Evolutionary conservation across 495 filamentous ascomycete species (phyloP).

Genomic region (Neurospora sp.): DNA sequence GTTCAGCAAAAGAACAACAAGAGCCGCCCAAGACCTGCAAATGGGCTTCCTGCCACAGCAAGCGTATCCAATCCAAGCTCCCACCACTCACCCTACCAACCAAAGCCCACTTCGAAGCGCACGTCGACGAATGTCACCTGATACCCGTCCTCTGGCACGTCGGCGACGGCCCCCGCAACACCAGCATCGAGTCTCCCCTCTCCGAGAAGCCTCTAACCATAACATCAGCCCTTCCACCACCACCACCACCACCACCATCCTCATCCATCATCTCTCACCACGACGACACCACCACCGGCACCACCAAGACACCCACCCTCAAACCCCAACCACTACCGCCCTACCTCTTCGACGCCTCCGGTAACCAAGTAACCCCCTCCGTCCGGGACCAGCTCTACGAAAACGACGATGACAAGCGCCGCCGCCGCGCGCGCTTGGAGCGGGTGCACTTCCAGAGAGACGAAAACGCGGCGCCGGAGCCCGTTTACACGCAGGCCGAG

Average conservation of each 20-base stretch:
- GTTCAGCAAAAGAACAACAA: background rate
- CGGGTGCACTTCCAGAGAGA: slow-evolving; percentile 18
- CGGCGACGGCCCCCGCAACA: slow-evolving; percentile 50
- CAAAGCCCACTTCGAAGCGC: slow-evolving; percentile 41
- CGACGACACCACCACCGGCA: background rate
- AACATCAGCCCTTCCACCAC: background rate
- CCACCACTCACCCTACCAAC: slow-evolving; percentile 10
- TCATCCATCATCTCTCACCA: background rate
- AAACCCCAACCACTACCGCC: slow-evolving; percentile 20
- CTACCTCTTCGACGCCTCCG: slow-evolving; percentile 30
- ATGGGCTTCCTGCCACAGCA: background rate
- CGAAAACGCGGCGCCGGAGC: slow-evolving; percentile 32
- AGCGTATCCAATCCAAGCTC: slow-evolving; percentile 13
- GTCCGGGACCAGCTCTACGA: slow-evolving; percentile 26
- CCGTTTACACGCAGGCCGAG: slow-evolving; percentile 20
- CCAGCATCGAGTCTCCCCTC: background rate
- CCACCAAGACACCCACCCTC: background rate
- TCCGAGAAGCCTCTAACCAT: background rate
- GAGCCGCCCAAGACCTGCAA: slow-evolving; percentile 6
- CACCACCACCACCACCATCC: background rate
- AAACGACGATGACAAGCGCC: slow-evolving; percentile 24
- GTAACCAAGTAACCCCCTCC: slow-evolving; percentile 35
- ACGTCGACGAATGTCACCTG: slow-evolving; percentile 54
- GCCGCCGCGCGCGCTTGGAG: slow-evolving; percentile 21
- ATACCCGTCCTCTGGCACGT: slow-evolving; percentile 47